Evolutionary conservation across 2,329 filamentous ascomycete species (phyloP), one percentile per base, ranked within the genome.

Genomic region (Penicillium sp.): DNA sequence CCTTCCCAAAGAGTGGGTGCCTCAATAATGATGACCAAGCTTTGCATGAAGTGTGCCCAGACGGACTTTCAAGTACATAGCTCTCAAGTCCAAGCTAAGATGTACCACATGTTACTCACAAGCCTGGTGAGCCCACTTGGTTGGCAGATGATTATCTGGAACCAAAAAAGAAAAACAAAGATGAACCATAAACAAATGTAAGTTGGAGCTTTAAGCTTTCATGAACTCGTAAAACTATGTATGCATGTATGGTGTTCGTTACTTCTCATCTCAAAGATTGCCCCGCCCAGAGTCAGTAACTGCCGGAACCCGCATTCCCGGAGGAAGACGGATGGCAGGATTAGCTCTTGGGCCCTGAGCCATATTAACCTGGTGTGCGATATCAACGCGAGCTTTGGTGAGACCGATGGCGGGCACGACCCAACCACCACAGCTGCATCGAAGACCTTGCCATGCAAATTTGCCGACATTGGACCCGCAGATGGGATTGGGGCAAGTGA

Each of bases 361-460:
- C 13, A 61, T 51, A 52, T 67, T 69, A 27, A 66, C 55, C 43
- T 61, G 63, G n/a, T 70, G 68, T n/a, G 82, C 77, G 67, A 95
- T 88, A 73, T 97, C 94, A 38, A 97, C 88, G 66, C 87, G 87
- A 53, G 89, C 88, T 74, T 88, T 90, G 54, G 91, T 88, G 60
- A 97, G 80, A 60, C 89, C 93, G 72, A 99, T 94, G 0, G 89
- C 93, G 9, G 94, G 93, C 50, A 92, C 90, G 23, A 97, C 83
- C 93, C 94, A 97, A 61, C 88, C 86, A 38, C 89, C 87, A 74
- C 94, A 99, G 71, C 87, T 94, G 78, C 94, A 99, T 73, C 87
- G 87, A 82, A 97, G 89, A 15, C 94, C 94, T 73, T 95, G 91
- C 94, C 94, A 99, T 52, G 93, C 90, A 71, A 97, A 99, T 67